phyloP scores from a whole-genome alignment of 805 yeast genomes.

The Nakazawaea sp. region DNA sequence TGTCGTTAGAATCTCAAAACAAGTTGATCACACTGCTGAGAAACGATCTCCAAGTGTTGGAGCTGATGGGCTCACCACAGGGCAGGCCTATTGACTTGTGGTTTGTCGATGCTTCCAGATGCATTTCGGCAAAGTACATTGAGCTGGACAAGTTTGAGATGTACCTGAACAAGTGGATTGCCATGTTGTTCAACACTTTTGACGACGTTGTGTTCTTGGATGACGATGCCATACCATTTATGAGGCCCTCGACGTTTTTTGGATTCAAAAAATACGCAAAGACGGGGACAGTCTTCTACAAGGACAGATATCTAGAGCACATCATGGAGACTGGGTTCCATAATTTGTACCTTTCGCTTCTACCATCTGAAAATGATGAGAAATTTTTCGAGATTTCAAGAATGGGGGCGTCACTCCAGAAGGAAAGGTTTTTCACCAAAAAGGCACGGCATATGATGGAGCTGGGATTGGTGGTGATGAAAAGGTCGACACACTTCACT shows the following conservation, averaged over 20 bases:
- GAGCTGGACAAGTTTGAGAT: slow-evolving; percentile 15
- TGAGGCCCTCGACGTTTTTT: slow-evolving; percentile 26
- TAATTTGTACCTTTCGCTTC: slow-evolving; percentile 36
- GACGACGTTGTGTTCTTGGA: slow-evolving; percentile 49
- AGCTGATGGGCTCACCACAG: slow-evolving; percentile 13
- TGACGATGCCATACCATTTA: slow-evolving; percentile 36
- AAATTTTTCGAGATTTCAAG: slow-evolving; percentile 29
- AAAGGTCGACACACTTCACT: slow-evolving; percentile 41
- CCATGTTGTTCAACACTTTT: slow-evolving; percentile 50
- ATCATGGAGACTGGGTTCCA: slow-evolving; percentile 20
- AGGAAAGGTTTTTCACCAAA: slow-evolving; percentile 34
- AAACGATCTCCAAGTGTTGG: slow-evolving; percentile 16
- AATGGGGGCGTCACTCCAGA: slow-evolving; percentile 24
- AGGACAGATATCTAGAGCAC: slow-evolving; percentile 35
- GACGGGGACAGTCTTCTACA: slow-evolving; percentile 38
- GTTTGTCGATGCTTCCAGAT: slow-evolving; percentile 25
- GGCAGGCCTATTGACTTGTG: slow-evolving; percentile 23
- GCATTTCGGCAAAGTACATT: slow-evolving; percentile 17
- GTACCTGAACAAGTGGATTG: slow-evolving; percentile 42
- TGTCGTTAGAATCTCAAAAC: slow-evolving; percentile 25
- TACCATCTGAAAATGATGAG: slow-evolving; percentile 36
- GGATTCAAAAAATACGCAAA: slow-evolving; percentile 25
- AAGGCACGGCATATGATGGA: slow-evolving; percentile 39
- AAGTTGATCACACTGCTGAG: slow-evolving; percentile 24
- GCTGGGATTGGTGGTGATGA: slow-evolving; percentile 40